Evolutionary conservation across 2,329 filamentous ascomycete genomes (phyloP).

Genomic region (Epichloe uncinata): DNA sequence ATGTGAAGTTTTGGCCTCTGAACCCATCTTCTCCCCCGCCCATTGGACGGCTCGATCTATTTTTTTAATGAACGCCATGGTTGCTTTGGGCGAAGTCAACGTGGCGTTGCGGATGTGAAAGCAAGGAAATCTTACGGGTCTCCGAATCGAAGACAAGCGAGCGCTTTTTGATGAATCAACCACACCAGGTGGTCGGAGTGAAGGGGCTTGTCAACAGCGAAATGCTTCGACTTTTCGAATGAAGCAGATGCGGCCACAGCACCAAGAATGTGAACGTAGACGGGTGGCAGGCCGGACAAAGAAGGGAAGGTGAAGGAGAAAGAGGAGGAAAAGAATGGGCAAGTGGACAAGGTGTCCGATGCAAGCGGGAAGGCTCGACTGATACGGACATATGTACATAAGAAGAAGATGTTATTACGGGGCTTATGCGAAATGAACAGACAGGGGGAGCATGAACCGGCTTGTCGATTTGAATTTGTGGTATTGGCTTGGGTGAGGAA

Average conservation of each 20-base stretch:
- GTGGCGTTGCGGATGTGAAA: not conserved
- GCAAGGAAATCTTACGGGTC: not conserved
- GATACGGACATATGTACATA: not conserved
- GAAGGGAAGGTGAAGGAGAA: not conserved
- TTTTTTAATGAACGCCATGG: conserved; percentile 60
- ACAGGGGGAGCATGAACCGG: not conserved
- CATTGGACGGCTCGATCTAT: conserved; percentile 95
- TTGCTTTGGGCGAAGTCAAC: conserved; percentile 3
- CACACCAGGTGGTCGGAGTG: not conserved
- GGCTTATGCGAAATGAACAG: not conserved
- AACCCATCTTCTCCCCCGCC: conserved; percentile 93
- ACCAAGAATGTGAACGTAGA: not conserved
- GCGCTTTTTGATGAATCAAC: not conserved
- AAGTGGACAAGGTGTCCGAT: not conserved
- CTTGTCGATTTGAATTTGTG: not conserved
- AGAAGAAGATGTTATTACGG: not conserved
- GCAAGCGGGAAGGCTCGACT: conserved; percentile 1
- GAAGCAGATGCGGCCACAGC: not conserved
- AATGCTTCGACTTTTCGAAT: not conserved
- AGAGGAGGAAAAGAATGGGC: not conserved
- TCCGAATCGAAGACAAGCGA: not conserved
- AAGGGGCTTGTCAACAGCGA: not conserved
- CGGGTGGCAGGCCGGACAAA: conserved; percentile 1
- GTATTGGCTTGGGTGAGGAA: not conserved
- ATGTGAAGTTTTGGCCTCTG: conserved; percentile 72